A percentile compares a stretch with the other conserved stretches of the same genome.
phyloP scores from a whole-genome alignment of 2,329 filamentous ascomycete genomes.

The Zymoseptoria passerinii region DNA sequence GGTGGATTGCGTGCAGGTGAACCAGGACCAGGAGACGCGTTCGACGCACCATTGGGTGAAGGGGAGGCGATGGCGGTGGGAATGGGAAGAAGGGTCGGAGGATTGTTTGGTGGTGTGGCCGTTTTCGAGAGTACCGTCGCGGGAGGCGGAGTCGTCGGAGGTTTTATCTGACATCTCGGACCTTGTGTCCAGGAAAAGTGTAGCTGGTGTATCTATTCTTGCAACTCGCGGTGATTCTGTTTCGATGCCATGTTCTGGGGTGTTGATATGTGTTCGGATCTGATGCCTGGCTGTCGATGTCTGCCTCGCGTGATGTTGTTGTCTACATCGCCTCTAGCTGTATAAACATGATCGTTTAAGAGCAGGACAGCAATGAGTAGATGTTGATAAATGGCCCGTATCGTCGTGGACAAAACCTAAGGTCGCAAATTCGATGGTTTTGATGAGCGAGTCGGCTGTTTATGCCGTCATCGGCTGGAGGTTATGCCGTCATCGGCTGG shows the following conservation, averaged over 20 bases:
- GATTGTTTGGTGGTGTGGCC: neutral
- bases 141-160: neutral
- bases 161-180: neutral
- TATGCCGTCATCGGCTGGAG: neutral
- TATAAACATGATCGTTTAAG: neutral
- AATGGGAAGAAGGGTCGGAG: neutral
- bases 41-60: slow-evolving; percentile 11
- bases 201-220: no score
- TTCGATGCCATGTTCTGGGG: neutral
- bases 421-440: neutral
- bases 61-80: slow-evolving; percentile 7
- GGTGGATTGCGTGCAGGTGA: slow-evolving; percentile 65
- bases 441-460: neutral
- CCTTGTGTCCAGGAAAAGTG: neutral
- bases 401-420: no score
- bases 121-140: slow-evolving; percentile 10
- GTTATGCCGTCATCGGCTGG: neutral
- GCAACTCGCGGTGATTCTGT: neutral
- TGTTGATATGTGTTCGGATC: neutral
- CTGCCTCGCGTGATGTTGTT: neutral
- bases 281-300: neutral
- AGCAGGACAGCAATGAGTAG: no score
- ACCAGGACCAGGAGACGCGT: slow-evolving; percentile 44
- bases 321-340: neutral
- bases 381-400: no score